Evolutionary conservation across 495 filamentous ascomycete species (phyloP), one percentile per base, ranked within the genome.

Genomic region (Jackrogersella multiformis): DNA sequence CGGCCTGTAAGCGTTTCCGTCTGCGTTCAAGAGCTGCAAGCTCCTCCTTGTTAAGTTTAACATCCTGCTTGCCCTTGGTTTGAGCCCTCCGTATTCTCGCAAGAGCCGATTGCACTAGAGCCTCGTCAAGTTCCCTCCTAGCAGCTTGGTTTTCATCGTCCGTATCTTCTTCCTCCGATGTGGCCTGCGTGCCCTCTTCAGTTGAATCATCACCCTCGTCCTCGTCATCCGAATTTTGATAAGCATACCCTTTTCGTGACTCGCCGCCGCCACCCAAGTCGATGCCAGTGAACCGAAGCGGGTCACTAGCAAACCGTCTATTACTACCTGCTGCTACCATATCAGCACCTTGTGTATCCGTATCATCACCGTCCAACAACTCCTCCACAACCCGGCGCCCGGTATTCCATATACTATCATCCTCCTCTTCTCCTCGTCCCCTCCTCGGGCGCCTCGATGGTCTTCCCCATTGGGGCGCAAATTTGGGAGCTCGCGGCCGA

Each of bases 401-500:
- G 57, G 69, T 45, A 51, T 64, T 64, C 81, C 80, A 78, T 56
- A 74, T 74, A 46, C 80, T 72, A 51, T 79, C 69, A 49, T 78
- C 83, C 73, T 79, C 81, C 79, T 80, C 81, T 76, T 85, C 80
- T 76, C 80, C 82, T 74, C 80, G 77, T 76, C 81, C 81, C 74
- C 85, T 87, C 83, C 87, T 86, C 80, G 84, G 87, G 86, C 89
- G 90, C 90, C 90, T 86, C 71, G 91, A 89, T 94, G 92, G 92
- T 96, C 93, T 97, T 96, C 92, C 93, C 93, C 92, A 91, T 90
- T 81, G 88, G 91, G 91, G 92, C 91, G 88, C 89, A 90, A 84
- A 84, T 87, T 92, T 88, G 89, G 93, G 93, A 97, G 92, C 87
- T 96, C 92, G 93, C 93, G 93, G 93, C 91, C 94, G 93, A 97